Evolutionary conservation across 176 grass and related monocot genomes (phyloP).

Genomic region (Puccinellia tenuiflora): DNA sequence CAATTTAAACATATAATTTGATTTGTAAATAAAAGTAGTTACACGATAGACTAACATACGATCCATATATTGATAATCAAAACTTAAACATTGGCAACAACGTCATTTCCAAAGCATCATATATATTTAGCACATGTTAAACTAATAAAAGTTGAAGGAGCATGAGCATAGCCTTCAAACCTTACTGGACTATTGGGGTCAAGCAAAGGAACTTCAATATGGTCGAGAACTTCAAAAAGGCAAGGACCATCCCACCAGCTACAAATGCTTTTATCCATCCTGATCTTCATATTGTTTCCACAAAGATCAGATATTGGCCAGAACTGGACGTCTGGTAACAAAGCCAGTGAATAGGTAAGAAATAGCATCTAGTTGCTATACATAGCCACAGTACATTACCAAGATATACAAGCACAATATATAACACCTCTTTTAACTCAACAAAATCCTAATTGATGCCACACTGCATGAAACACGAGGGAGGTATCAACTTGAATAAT

Average conservation of each 20-base stretch:
- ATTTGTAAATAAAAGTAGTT: background rate
- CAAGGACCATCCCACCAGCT: conserved; percentile 84
- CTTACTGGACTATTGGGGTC: conserved; percentile 90
- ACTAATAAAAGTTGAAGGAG: background rate
- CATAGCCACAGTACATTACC: background rate
- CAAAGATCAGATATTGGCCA: conserved; percentile 86
- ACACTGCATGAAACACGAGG: background rate
- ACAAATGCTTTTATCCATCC: conserved; percentile 77
- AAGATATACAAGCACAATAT: background rate
- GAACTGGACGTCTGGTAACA: conserved; percentile 78
- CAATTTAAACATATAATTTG: background rate
- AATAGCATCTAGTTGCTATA: background rate
- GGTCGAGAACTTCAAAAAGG: conserved; percentile 82
- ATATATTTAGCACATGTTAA: background rate
- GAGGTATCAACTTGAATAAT: background rate
- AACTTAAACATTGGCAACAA: background rate
- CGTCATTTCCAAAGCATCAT: background rate
- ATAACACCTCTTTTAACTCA: background rate
- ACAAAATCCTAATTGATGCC: background rate
- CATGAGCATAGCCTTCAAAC: conserved; percentile 29
- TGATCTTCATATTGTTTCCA: conserved; percentile 81
- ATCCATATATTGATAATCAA: background rate
- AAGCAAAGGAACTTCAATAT: conserved; percentile 77
- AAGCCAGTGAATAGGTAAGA: conserved; percentile 21
- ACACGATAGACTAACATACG: background rate